phyloP scores from a whole-genome alignment of 768 basidiomycete species.

The Pisolithus tinctorius region DNA sequence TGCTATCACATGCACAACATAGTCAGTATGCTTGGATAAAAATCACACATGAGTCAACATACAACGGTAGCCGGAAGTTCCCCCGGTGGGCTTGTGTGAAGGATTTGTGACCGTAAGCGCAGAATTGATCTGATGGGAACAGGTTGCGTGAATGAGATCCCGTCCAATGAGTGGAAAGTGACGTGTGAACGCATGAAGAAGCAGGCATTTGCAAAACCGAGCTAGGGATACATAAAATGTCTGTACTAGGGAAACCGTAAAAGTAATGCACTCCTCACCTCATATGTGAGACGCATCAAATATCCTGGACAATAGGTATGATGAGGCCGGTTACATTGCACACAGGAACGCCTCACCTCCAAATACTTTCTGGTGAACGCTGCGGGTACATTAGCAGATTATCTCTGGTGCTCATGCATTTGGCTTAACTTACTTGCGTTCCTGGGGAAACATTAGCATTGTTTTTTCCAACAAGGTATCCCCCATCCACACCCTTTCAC shows the following conservation, averaged over 20 bases:
- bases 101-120: conserved; percentile 61
- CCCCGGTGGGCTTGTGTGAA: conserved; percentile 40
- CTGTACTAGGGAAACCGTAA: not conserved
- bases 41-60: conserved; percentile 20
- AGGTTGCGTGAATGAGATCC: conserved; percentile 71
- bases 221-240: conserved; percentile 29
- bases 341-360: conserved; percentile 42
- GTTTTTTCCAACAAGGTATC: conserved; percentile 64
- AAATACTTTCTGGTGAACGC: conserved; percentile 79
- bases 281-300: conserved; percentile 67
- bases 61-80: conserved; percentile 46
- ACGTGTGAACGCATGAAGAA: conserved; percentile 63
- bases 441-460: conserved; percentile 80
- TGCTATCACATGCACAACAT: conserved; percentile 37
- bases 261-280: conserved; percentile 31
- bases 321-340: not conserved
- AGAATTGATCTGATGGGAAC: conserved; percentile 83
- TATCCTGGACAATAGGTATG: conserved; percentile 28
- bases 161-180: conserved; percentile 71
- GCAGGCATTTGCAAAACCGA: conserved; percentile 66
- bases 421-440: conserved; percentile 57
- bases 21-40: not conserved
- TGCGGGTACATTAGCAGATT: conserved; percentile 17
- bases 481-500: conserved; percentile 67
- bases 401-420: conserved; percentile 60